Evolutionary conservation across 2,329 filamentous ascomycete species (phyloP).

Genomic region (Cytospora piceicola): DNA sequence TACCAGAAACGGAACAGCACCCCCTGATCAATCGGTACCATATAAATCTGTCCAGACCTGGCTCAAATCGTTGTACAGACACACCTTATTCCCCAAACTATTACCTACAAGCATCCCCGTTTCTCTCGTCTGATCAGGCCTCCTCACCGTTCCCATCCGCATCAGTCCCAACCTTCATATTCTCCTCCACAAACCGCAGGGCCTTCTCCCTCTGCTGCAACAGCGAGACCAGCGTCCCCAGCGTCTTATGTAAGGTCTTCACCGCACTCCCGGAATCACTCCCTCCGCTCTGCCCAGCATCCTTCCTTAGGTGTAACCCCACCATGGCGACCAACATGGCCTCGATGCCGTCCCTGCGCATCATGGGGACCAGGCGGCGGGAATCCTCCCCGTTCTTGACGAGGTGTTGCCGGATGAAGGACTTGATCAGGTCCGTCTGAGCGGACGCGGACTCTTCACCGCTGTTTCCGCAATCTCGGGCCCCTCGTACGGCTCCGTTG

Average conservation of each 20-base stretch:
- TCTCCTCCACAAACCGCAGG: neutral
- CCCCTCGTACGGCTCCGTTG: neutral
- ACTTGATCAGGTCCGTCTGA: conserved; percentile 13
- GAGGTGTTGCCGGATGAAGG: conserved; percentile 9
- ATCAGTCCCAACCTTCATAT: neutral
- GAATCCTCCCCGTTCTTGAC: conserved; percentile 6
- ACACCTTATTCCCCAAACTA: neutral
- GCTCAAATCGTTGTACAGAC: neutral
- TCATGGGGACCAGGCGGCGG: neutral
- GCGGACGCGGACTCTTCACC: neutral
- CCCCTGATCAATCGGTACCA: neutral
- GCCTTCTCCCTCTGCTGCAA: conserved; percentile 20
- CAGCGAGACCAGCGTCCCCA: conserved; percentile 13
- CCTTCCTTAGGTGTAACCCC: conserved; percentile 9
- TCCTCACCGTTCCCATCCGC: neutral
- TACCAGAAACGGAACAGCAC: neutral
- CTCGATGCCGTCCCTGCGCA: conserved; percentile 5
- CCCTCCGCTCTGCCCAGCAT: neutral
- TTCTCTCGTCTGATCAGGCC: neutral
- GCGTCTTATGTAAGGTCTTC: conserved; percentile 3
- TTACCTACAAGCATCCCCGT: neutral
- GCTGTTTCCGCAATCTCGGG: neutral
- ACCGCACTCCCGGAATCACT: neutral
- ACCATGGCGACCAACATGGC: conserved; percentile 13
- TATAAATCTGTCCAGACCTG: neutral